phyloP scores from a whole-genome alignment of 148 eudicot genomes.

The Mesembryanthemum crystallinum region DNA sequence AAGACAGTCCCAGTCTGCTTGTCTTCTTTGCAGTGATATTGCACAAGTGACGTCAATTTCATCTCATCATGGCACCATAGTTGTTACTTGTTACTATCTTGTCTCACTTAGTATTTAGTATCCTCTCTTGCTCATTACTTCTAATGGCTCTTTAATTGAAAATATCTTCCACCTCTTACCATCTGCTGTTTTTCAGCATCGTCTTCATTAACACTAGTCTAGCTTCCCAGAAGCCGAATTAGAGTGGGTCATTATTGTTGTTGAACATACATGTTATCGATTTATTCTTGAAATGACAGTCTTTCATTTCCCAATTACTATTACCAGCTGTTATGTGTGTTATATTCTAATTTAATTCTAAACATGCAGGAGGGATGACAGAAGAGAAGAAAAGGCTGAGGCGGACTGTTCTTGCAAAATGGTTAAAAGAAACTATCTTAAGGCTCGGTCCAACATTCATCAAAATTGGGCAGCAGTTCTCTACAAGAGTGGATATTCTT shows the following conservation, averaged over 20 bases:
- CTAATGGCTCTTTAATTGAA: background rate
- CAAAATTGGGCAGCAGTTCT: slow-evolving; percentile 97
- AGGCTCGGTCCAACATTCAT: slow-evolving; percentile 98
- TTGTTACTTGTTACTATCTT: background rate
- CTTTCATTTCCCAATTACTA: background rate
- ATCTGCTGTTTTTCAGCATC: no score
- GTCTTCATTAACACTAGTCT: no score
- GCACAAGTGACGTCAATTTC: background rate
- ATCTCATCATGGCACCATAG: background rate
- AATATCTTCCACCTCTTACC: no score
- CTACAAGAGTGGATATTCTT: slow-evolving; percentile 98
- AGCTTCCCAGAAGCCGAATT: no score
- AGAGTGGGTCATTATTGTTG: background rate
- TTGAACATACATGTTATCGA: background rate
- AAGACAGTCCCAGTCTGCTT: background rate
- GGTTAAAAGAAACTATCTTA: slow-evolving; percentile 93
- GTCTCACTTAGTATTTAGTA: background rate
- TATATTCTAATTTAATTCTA: slow-evolving; percentile 9
- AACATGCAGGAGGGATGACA: slow-evolving; percentile 86
- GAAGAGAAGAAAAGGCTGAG: slow-evolving; percentile 67
- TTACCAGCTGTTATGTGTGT: background rate
- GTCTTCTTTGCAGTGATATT: background rate
- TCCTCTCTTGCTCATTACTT: background rate
- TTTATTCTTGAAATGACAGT: background rate
- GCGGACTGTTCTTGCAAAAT: slow-evolving; percentile 85